These are phyloP conservation scores for Papiliotrema fonsecae DNA, from an alignment of 1,284 basidiomycete genomes.

Conservation along the genomic window DNA sequence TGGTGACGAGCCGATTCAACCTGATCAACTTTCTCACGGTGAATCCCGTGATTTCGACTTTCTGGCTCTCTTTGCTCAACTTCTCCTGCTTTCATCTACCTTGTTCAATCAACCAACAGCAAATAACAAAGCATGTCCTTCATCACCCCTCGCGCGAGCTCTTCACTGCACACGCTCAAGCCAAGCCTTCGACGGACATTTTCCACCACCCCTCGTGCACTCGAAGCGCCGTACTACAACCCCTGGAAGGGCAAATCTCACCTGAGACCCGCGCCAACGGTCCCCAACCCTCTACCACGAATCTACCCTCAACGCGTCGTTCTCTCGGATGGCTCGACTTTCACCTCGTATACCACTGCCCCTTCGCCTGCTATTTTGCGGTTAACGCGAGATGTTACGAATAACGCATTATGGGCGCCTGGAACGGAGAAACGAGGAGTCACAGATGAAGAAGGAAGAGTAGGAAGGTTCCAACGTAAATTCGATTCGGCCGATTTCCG, in stretches of 20 bases:
- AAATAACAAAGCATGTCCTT: too few relatives aligned
- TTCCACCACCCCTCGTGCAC: neutral
- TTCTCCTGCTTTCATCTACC: too few relatives aligned
- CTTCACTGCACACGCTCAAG: too few relatives aligned
- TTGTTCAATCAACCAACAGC: too few relatives aligned
- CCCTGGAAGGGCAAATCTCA: slow-evolving; percentile 43
- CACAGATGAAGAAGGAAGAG: slow-evolving; percentile 67
- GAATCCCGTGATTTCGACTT: too few relatives aligned
- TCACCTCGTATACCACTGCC: slow-evolving; percentile 77
- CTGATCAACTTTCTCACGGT: too few relatives aligned
- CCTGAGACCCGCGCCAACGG: slow-evolving; percentile 48
- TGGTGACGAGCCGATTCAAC: too few relatives aligned
- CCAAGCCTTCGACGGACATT: neutral
- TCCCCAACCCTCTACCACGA: slow-evolving; percentile 75
- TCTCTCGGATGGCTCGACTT: slow-evolving; percentile 79
- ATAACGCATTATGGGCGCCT: slow-evolving; percentile 68
- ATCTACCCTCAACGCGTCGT: slow-evolving; percentile 77
- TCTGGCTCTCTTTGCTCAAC: too few relatives aligned
- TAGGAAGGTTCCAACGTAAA: slow-evolving; percentile 71
- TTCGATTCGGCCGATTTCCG: slow-evolving; percentile 54
- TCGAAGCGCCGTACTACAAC: slow-evolving; percentile 9
- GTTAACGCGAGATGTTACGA: slow-evolving; percentile 76
- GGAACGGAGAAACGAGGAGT: slow-evolving; percentile 49
- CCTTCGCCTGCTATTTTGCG: slow-evolving; percentile 64
- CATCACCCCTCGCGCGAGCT: too few relatives aligned